Base-by-base conservation (phyloP, 75 land plant genomes). In the Selaginella tamariscina region DNA sequence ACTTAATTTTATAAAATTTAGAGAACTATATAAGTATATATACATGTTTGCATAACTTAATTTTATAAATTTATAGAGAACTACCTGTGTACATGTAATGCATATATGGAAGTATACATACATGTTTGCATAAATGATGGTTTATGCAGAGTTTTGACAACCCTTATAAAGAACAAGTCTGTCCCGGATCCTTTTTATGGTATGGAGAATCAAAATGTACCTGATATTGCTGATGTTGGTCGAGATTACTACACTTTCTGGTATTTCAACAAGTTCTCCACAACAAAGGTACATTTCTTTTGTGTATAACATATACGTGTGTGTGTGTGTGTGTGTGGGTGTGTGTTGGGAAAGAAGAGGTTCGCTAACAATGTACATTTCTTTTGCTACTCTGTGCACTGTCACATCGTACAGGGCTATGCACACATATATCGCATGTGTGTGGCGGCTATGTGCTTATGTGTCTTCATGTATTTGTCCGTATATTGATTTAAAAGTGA, bases 111-210 rank as follows among this genome's bases (percentile, higher is more conserved):
- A 11, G 54, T 20, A 49, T 49, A 20, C 20, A 11, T 49, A 11
- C 11, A 20, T 49, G 54, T 49, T 49, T 49, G 24, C 62, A 59
- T 5, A 9, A 2, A 2, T 59, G 13, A 29, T 28, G 1, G 63
- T 24, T 0, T 72, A 64, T 62, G 39, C 78, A 93, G 98, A 72
- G 86, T 93, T 57, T 78, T 93, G 80, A 85, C 77, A n/a, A 89
- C 98, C 11, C 75, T 93, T 1, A 63, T 93, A 66, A 83, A 85
- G 81, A 93, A 93, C 75, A 80, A 86, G 22, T 54, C 73, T 62
- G 78, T 93, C 9, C 88, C 88, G 0, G 96, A 93, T 83, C 98
- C 98, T 15, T 93, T 93, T 49, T 93, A 89, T 77, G 98, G 98
- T 0, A 44, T 89, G 71, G 73, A 83, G 31, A 93, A 93, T 76